Base-by-base conservation (phyloP, 2,329 filamentous ascomycete species). In the Chrysoporthe cubensis region DNA sequence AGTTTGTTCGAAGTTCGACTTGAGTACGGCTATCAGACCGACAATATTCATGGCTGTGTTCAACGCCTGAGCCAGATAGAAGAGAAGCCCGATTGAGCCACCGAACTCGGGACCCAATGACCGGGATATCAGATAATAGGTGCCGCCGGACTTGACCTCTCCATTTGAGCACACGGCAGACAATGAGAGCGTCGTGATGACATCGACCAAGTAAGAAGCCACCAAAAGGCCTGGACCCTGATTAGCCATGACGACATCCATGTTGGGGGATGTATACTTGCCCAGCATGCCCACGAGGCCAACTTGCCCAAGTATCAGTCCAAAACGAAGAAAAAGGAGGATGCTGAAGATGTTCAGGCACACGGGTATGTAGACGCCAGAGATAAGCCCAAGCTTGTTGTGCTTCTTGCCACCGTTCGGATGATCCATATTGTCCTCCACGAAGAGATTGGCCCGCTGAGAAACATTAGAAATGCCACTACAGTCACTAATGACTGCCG, bases 131-230 rank as follows among this genome's bases (percentile, higher is more conserved):
- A 97, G 82, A 74, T 95, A 97, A 76, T 97, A 97, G 48, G 93
- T 92, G 63, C 93, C 93, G 16, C 93, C 93, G 16, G 93, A 93
- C 73, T 92, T 90, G 66, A 97, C 93, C 59, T 94, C 94, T 37
- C 93, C 93, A 76, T 97, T 97, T 2, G 92, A 94, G 44, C 93
- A 93, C 73, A 97, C 95, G 11, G 93, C 93, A 4, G 93, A 96
- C 42, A 97, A 86, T 2, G 93, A 96, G 74, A 96, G 88, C 0
- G 91, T 93, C 0, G 93, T 96, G 64, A 96, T 82, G n/a, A 96
- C 83, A 75, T 96, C 91, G 72, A 97, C 90, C 18, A 88, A 79
- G 76, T 96, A 97, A n/a, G 91, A 91, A 54, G 87, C 84, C 69
- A 91, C 75, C 69, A 97, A 86, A 78, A 96, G 86, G 62, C 87